Base-by-base conservation (phyloP, 2,329 filamentous ascomycete species). In the Epichloe sibirici region DNA sequence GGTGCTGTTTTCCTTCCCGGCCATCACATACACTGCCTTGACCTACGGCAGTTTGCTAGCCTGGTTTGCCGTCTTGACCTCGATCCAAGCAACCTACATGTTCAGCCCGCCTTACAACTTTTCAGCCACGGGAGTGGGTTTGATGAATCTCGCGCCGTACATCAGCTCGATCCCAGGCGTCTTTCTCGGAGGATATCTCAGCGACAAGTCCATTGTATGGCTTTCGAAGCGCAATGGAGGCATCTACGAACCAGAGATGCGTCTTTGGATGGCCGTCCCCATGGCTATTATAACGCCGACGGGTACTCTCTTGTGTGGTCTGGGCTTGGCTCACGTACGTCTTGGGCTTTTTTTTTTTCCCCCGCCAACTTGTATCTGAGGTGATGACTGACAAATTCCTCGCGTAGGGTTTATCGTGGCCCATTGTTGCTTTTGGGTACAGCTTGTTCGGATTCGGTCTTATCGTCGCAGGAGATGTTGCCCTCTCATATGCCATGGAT, bases 211-310 rank as follows among this genome's bases (percentile, higher is more conserved):
- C 0, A 68, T 71, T 37, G 37, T 70, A 7, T 62, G 61, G 48
- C 61, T 70, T 12, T 60, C 71, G 0, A 62, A 59, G 17, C 59
- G 65, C 1, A 71, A 71, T 6, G 61, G 62, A 2, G 70, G 69
- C 6, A 63, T 69, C 12, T 72, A 69, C 48, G 70, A 73, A 55
- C 69, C 71, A 0, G 71, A 74, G 49, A 73, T 71, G 65, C 64
- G 71, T 2, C 56, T 73, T 5, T 71, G 60, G 43, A 56, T 57
- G 12, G 53, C 59, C 0, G 48, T 63, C 5, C 53, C 62, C 3
- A 61, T 63, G 1, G 62, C 64, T 0, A 17, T 70, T 3, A 43
- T 62, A 0, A 58, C 65, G 48, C 58, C 63, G 6, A 63, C 60
- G 0, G 68, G 69, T 0, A 34, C 69, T 2, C 59, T 69, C 3